Conservation (phyloP, 331 rosid species). For the Malus hybrid region DNA sequence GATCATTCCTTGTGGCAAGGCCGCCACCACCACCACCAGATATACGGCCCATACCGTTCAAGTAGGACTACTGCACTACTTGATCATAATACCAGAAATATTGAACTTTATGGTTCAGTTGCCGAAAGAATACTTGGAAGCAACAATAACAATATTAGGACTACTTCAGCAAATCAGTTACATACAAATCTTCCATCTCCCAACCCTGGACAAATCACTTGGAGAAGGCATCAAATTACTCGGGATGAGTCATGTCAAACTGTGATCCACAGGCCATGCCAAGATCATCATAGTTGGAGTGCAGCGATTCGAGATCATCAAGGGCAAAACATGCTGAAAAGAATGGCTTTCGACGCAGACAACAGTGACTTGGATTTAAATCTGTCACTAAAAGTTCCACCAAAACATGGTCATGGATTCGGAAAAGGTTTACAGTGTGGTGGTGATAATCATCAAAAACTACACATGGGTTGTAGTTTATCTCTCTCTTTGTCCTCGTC, state of each 20-base stretch:
- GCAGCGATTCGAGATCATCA: neutral
- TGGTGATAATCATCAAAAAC: neutral
- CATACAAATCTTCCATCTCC: neutral
- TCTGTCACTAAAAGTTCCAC: constrained; percentile 29
- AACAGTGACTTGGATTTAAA: constrained; percentile 24
- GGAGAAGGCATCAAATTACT: constrained; percentile 4
- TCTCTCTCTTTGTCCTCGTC: constrained; percentile 35
- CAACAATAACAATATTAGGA: neutral
- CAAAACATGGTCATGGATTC: constrained; percentile 2
- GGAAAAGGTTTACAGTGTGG: neutral
- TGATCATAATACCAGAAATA: neutral
- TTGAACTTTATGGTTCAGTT: constrained; percentile 16
- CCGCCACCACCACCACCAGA: constrained; percentile 15
- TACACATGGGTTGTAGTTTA: constrained; percentile 12
- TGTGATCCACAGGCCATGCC: constrained; percentile 1
- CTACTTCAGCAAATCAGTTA: constrained; percentile 1
- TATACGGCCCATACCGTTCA: constrained; percentile 10
- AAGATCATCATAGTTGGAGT: constrained; percentile 4
- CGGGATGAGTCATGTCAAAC: neutral
- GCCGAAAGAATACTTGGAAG: constrained; percentile 14
- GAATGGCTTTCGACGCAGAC: constrained; percentile 13
- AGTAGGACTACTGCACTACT: neutral
- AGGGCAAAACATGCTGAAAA: constrained; percentile 15
- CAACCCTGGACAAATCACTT: neutral
- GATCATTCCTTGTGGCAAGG: constrained; percentile 5